Base-by-base conservation (phyloP, 352 stramenopile species). In the Pythium aphanidermatum region DNA sequence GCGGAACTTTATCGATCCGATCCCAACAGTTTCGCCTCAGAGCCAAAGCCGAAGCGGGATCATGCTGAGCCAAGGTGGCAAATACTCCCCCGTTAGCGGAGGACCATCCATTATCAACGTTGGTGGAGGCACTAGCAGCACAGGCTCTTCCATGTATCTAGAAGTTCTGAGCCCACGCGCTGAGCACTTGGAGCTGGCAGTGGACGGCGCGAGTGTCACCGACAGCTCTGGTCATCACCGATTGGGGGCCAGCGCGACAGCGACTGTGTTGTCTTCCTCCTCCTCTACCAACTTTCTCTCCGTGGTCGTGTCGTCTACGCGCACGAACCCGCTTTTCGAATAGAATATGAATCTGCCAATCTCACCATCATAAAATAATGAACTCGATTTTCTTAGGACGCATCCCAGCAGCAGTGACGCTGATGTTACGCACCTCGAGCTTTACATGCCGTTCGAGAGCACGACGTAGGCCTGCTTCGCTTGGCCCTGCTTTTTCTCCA, bases 401-500 rank as follows among this genome's bases (percentile, higher is more conserved):
- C 6, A 17, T 5, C 31, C 11, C 16, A n/a, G n/a, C n/a, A n/a
- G n/a, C n/a, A n/a, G n/a, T n/a, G n/a, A n/a, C n/a, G n/a, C n/a
- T n/a, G n/a, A n/a, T n/a, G n/a, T n/a, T 40, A 41, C 37, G 13
- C 32, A n/a, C 32, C 35, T n/a, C n/a, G n/a, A n/a, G n/a, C n/a
- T n/a, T n/a, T 77, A 89, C 16, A 63, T 62, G 39, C 76, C 76
- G 47, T 70, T 75, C 13, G 76, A 88, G 10, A 95, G 66, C 56
- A 93, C 80, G 13, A 95, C 72, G 56, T 89, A 80, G 19, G 83
- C 83, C 61, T 92, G 78, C 48, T 92, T 82, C 5, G 74, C 67
- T 23, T 76, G 64, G 32, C 86, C 78, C 42, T 95, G 83, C 49
- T 91, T 89, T 58, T 83, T 88, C 44, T 91, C 73, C 7, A 95